Evolutionary conservation across 306 rosid species (phyloP).

Genomic region (Cicer bijugum): DNA sequence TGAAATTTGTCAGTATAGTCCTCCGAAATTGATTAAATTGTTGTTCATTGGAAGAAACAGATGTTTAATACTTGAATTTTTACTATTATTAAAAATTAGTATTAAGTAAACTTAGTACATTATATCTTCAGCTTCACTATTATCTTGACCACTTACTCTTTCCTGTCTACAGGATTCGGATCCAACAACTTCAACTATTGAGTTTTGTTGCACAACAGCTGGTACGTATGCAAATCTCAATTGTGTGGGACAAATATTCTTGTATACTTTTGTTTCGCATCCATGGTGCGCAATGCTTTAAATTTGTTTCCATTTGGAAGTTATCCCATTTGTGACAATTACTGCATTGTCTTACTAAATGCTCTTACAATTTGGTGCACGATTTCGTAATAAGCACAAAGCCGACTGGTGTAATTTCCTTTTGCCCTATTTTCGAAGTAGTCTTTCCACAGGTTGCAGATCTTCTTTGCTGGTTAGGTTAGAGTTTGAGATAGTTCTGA

Average conservation of each 20-base stretch:
- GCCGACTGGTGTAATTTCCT: neutral
- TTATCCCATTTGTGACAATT: slow-evolving; percentile 20
- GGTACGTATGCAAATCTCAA: slow-evolving; percentile 61
- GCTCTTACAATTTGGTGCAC: too few relatives aligned
- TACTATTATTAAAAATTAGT: neutral
- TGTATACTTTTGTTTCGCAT: slow-evolving; percentile 21
- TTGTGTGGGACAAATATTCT: slow-evolving; percentile 37
- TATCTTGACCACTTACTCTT: slow-evolving; percentile 36
- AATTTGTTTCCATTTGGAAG: slow-evolving; percentile 35
- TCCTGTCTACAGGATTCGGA: slow-evolving; percentile 67
- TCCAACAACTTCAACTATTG: slow-evolving; percentile 75
- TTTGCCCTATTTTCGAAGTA: slow-evolving; percentile 2
- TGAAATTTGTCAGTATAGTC: slow-evolving; percentile 24
- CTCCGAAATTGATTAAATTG: slow-evolving; percentile 16
- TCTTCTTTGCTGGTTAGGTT: slow-evolving; percentile 13
- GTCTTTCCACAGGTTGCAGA: slow-evolving; percentile 12
- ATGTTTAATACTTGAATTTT: slow-evolving; percentile 6
- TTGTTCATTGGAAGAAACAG: slow-evolving; percentile 15
- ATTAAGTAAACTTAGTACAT: neutral
- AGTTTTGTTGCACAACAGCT: slow-evolving; percentile 85
- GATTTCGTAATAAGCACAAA: too few relatives aligned
- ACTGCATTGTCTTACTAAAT: neutral
- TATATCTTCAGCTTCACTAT: slow-evolving; percentile 19
- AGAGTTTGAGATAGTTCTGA: neutral
- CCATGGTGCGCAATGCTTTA: slow-evolving; percentile 14